Base-by-base conservation (phyloP, 306 rosid genomes). In the Senna tora region DNA sequence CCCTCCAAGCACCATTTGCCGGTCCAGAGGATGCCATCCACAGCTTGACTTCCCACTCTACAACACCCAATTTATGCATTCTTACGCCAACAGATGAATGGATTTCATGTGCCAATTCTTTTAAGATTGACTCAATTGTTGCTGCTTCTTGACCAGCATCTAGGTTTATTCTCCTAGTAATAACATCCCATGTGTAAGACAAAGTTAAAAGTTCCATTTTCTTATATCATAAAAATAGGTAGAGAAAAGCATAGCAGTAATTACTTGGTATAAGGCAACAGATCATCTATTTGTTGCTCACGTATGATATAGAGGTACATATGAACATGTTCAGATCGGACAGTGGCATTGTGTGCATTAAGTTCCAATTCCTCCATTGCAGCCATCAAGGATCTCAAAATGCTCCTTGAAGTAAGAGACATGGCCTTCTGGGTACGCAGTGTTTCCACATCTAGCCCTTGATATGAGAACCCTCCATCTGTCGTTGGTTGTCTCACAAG, bases 291-390 rank as follows among this genome's bases (percentile, higher is more conserved):
- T 20, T 85, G 85, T 75, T 94, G 99, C 79, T 94, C 96, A 0
- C 89, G 93, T 71, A 91, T 81, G 83, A 91, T 68, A 87, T 87
- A 85, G 36, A 94, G 97, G 79, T 94, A 94, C 95, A 94, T 89
- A 88, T 91, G 99, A 82, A 91, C 88, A 74, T 91, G 91, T 54
- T 94, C 97, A 71, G 95, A 76, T 80, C 78, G 91, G 82, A 86
- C 69, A 58, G 86, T 76, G 67, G 95, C 79, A 80, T 91, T 94
- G 80, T 94, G 97, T 25, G 96, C 78, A 81, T 91, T 94, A 47
- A 94, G 95, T 80, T 94, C 99, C 87, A 94, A 84, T 87, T 91
- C 99, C 70, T 94, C 99, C 99, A 94, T 94, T 76, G 97, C 99
- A 66, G 91, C 88, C 88, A 82, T 74, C 80, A 94, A 78, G 83